phyloP scores from a whole-genome alignment of 371 early-diverging fungal species.

The Blakeslea trispora region DNA sequence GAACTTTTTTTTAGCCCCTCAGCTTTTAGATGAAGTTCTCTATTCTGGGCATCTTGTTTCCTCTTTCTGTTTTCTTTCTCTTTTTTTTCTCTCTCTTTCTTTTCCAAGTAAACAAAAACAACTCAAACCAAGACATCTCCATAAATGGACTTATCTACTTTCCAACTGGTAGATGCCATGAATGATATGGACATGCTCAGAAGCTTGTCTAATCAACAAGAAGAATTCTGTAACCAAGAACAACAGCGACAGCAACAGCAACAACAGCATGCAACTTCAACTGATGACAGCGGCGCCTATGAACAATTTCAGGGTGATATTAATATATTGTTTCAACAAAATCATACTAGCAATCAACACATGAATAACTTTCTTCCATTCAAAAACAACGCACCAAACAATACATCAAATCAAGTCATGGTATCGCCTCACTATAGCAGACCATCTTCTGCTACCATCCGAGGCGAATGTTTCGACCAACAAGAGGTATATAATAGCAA shows the following conservation, averaged over 20 bases:
- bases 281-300: conserved; percentile 9
- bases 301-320: conserved; percentile 20
- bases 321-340: conserved; percentile 16
- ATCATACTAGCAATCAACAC: conserved; percentile 7
- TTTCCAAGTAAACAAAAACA: neutral
- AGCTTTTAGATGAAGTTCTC: conserved; percentile 1
- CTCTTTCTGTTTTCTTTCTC: neutral
- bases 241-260: conserved; percentile 8
- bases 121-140: too few relatives aligned
- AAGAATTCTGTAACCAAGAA: neutral
- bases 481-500: conserved; percentile 24
- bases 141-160: conserved; percentile 26
- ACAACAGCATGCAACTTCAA: conserved; percentile 1
- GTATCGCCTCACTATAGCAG: conserved; percentile 11
- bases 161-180: conserved; percentile 25
- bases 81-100: neutral
- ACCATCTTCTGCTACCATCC: conserved; percentile 1
- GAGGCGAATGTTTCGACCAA: conserved; percentile 10
- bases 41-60: too few relatives aligned
- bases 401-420: conserved; percentile 8
- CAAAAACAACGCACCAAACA: conserved; percentile 4
- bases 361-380: conserved; percentile 13
- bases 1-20: conserved; percentile 9
- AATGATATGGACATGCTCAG: conserved; percentile 29
- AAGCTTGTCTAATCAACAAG: conserved; percentile 16